Evolutionary conservation across 805 yeast genomes (phyloP), one percentile per base, ranked within the genome.

Genomic region (Isabelozyma heimii): DNA sequence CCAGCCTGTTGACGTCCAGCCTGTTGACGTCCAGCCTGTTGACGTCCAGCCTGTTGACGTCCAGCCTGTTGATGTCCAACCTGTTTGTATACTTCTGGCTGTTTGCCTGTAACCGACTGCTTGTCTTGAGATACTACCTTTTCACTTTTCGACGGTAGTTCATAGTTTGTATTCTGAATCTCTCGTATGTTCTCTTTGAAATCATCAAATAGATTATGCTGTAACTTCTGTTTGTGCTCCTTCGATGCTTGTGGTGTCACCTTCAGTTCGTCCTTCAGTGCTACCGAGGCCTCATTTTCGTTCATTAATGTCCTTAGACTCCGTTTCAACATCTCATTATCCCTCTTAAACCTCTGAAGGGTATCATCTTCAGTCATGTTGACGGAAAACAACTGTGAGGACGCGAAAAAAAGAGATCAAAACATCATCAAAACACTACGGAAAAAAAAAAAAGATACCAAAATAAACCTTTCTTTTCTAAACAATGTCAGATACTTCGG

Each of bases 121-220:
- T 13, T 30, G 8, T n/a, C 8, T 12, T 3, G 20, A 27, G 30
- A 8, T 7, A 30, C 37, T 20, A 12, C 17, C 13, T 5, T 10
- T 15, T 45, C 39, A 26, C 30, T 14, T 14, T 44, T 47, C 12
- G 45, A 40, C 6, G 67, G 67, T 15, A 60, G 33, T 5, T 56
- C 59, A 46, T 55, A 63, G 14, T 54, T 53, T 7, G 58, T 55
- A 35, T 52, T 53, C 20, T 55, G 59, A 41, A 63, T 61, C 40
- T 56, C 56, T 13, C 54, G 48, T 17, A 67, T 64, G 20, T 56
- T 58, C 33, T 56, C 60, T 41, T 56, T 56, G 33, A 67, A 51
- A 27, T 56, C 58, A 15, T 57, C 55, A 33, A 61, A 60, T 46
- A 49, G 47, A 14, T 44, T 48, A 37, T 20, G 26, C 38, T 14